These are phyloP conservation scores for Hemileccinum impolitum DNA, from an alignment of 768 basidiomycete genomes.

Conservation along the genomic window DNA sequence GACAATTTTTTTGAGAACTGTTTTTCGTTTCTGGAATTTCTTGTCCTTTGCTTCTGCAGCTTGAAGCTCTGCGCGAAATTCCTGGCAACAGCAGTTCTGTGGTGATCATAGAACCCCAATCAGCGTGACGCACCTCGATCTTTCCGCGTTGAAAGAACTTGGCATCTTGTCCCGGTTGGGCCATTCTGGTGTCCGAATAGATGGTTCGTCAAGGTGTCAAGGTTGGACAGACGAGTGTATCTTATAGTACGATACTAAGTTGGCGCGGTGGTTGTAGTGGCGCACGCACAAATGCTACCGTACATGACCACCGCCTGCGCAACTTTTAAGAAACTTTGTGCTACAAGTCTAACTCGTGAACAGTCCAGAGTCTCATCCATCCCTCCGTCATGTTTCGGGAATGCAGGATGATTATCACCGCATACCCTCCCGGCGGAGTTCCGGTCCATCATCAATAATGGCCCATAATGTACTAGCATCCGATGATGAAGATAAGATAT, in stretches of 20 bases:
- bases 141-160: slow-evolving; percentile 92
- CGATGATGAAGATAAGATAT: slow-evolving; percentile 33
- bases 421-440: neutral
- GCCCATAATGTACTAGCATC: neutral
- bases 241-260: neutral
- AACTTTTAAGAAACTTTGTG: neutral
- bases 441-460: neutral
- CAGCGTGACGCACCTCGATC: slow-evolving; percentile 61
- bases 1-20: slow-evolving; percentile 92
- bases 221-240: slow-evolving; percentile 2
- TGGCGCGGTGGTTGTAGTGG: neutral
- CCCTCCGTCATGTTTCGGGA: neutral
- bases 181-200: slow-evolving; percentile 29
- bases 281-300: neutral
- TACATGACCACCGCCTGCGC: neutral
- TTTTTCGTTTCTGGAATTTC: slow-evolving; percentile 91
- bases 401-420: neutral
- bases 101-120: slow-evolving; percentile 6
- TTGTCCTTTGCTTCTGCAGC: slow-evolving; percentile 95
- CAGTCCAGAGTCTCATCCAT: too few species aligned
- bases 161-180: slow-evolving; percentile 77
- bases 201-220: neutral
- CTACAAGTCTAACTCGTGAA: too few species aligned
- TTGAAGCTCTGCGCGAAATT: slow-evolving; percentile 88
- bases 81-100: slow-evolving; percentile 41